Conservation (phyloP, 2,329 filamentous ascomycete species). For the Dactylonectria macrodidyma region DNA sequence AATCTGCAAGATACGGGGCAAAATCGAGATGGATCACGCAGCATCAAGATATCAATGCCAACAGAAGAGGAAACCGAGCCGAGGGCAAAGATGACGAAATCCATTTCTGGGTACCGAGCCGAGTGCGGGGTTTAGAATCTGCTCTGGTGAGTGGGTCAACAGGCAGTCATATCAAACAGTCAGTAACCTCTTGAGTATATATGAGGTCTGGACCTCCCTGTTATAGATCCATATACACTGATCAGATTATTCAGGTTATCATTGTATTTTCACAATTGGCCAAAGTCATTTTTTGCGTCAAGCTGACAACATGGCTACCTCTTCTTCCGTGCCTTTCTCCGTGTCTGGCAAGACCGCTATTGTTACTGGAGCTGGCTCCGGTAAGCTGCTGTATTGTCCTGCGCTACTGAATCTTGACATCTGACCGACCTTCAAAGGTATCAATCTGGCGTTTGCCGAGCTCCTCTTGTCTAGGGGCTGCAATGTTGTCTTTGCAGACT, state of each 20-base stretch:
- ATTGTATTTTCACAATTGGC: background rate
- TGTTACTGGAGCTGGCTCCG: conserved; percentile 49
- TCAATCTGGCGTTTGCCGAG: conserved; percentile 61
- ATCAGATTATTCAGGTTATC: background rate
- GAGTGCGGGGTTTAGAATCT: conserved; percentile 34
- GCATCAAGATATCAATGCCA: background rate
- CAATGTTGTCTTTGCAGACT: conserved; percentile 63
- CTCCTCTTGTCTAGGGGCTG: conserved; percentile 59
- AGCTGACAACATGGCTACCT: conserved; percentile 26
- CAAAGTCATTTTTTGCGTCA: background rate
- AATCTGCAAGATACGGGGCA: background rate
- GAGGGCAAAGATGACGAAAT: conserved; percentile 8
- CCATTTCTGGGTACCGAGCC: conserved; percentile 33
- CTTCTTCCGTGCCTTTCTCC: conserved; percentile 28
- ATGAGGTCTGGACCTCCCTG: background rate
- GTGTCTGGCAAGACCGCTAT: conserved; percentile 49
- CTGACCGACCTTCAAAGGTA: conserved; percentile 48
- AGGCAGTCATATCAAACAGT: background rate
- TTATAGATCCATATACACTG: background rate
- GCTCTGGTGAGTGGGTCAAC: background rate
- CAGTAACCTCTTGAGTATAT: background rate
- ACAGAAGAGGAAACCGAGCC: conserved; percentile 24
- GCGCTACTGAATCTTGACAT: background rate
- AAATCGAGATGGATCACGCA: background rate
- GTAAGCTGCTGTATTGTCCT: conserved; percentile 23